phyloP scores from a whole-genome alignment of 2,329 filamentous ascomycete species.

The Aspergillus luchuensis region DNA sequence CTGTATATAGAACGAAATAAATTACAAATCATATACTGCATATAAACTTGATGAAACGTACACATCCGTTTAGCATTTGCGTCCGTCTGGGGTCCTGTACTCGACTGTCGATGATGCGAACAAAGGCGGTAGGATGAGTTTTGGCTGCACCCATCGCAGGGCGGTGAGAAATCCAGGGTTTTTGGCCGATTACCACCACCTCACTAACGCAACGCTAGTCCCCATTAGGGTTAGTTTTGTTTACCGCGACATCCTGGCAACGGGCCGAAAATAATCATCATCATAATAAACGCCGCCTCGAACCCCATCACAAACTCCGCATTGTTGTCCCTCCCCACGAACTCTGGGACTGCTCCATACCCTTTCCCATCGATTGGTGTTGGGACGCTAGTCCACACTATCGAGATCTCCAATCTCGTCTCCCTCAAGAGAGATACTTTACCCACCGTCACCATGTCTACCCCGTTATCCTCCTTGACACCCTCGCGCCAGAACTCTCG shows the following conservation, averaged over 20 bases:
- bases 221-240: constrained; percentile 32
- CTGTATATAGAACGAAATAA: not conserved
- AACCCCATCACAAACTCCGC: constrained; percentile 4
- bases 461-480: constrained; percentile 45
- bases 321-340: not conserved
- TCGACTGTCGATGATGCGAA: no score
- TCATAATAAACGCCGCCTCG: constrained; percentile 23
- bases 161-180: constrained; percentile 14
- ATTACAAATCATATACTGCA: no score
- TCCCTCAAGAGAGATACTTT: not conserved
- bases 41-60: no score
- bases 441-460: constrained; percentile 36
- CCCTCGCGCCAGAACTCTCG: constrained; percentile 46
- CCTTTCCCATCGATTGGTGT: not conserved
- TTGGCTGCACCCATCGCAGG: not conserved
- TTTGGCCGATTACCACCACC: constrained; percentile 20
- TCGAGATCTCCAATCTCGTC: not conserved
- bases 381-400: not conserved
- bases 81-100: no score
- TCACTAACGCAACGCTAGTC: constrained; percentile 10
- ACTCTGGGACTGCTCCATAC: not conserved
- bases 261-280: constrained; percentile 26
- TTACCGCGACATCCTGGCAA: constrained; percentile 33
- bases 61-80: no score
- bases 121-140: not conserved